Base-by-base conservation (phyloP, 2,329 filamentous ascomycete species). In the Xylariaceae sp. region DNA sequence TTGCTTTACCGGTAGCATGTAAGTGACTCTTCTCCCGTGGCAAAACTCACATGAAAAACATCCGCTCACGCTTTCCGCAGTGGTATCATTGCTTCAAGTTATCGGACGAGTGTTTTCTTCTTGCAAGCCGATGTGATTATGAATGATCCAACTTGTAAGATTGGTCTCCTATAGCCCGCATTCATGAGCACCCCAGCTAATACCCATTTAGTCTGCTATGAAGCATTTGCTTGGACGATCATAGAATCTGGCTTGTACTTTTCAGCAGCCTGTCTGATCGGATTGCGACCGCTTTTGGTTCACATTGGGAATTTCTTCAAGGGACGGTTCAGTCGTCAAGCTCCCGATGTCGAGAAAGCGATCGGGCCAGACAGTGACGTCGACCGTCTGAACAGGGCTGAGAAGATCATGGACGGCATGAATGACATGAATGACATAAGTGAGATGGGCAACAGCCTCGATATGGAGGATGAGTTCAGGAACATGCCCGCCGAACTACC, bases 61-160 rank as follows among this genome's bases (percentile, higher is more conserved):
- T 13, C n/a, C 15, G 15, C 53, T n/a, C 18, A 18, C 18, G 9
- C 8, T 42, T 42, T 34, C 11, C 7, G 2, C 17, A 55, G 53
- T 55, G 53, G 53, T 23, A n/a, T 55, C 15, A 55, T 55, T 17
- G 53, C 53, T 11, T 55, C 53, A 2, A 15, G 10, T 8, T 35
- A 45, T 23, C 53, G 53, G 13, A 55, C 53, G 35, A 23, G n/a
- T 7, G 42, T 55, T 17, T 55, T 55, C 53, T 55, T 55, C 37
- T 7, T n/a, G n/a, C 35, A 55, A 11, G 53, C 53, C 53, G 42
- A 55, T 17, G 23, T 44, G 3, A 37, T 55, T 3, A 13, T 15
- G 17, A 47, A 10, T 10, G 53, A 55, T 18, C 53, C 53, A 18
- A 55, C 53, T 8, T 55, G 53, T 55, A 45, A 42, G 35, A 4